Evolutionary conservation across 2,329 filamentous ascomycete species (phyloP).

Genomic region (Dactylellina sp.): DNA sequence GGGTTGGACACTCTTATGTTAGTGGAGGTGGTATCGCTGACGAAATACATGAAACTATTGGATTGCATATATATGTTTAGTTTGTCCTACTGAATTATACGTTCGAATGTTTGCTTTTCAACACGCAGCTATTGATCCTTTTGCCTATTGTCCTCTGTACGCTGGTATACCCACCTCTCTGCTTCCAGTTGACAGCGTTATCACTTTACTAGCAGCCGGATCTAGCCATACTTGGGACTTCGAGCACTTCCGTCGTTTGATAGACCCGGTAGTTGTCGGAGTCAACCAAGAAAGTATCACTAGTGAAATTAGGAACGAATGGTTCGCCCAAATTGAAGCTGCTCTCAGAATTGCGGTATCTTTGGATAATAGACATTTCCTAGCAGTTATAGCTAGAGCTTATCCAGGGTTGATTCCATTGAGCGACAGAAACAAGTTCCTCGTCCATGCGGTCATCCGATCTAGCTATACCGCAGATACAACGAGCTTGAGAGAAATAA

Average conservation of each 20-base stretch:
- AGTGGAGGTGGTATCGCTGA: too few relatives aligned
- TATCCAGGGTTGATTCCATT: background rate
- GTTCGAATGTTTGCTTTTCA: constrained; percentile 19
- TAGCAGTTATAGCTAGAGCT: background rate
- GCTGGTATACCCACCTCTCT: background rate
- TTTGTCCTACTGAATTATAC: background rate
- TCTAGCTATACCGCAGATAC: background rate
- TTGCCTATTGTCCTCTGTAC: constrained; percentile 21
- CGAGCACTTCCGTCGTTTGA: too few relatives aligned
- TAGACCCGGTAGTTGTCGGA: too few relatives aligned
- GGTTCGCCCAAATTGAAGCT: background rate
- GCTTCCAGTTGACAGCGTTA: constrained; percentile 6
- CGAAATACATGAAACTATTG: too few relatives aligned
- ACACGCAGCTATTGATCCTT: constrained; percentile 13
- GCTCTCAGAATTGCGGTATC: constrained; percentile 24
- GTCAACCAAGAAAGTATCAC: too few relatives aligned
- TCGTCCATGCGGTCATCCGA: constrained; percentile 13
- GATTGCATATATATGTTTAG: background rate
- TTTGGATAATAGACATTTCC: background rate
- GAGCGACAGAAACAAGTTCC: background rate
- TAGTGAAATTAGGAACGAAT: background rate
- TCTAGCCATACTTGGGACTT: background rate
- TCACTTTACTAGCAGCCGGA: constrained; percentile 2
- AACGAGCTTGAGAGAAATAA: background rate
- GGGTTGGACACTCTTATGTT: too few relatives aligned